Evolutionary conservation across 306 rosid genomes (phyloP).

Genomic region (Fagus sylvatica): DNA sequence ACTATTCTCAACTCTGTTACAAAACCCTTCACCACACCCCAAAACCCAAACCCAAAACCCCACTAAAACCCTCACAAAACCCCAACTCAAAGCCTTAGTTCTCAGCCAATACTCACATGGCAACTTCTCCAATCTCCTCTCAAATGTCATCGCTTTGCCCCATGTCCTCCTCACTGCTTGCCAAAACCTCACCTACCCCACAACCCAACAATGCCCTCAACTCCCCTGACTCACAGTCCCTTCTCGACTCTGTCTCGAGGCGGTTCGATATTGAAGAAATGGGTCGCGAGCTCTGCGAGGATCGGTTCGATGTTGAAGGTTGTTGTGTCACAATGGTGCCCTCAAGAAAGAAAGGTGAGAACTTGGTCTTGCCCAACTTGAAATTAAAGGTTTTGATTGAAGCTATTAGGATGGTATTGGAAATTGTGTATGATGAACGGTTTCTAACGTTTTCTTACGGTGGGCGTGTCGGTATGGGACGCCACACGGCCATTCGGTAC

Average conservation of each 20-base stretch:
- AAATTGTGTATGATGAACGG: constrained; percentile 55
- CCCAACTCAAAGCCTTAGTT: constrained; percentile 66
- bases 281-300: constrained; percentile 47
- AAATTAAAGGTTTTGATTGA: constrained; percentile 81
- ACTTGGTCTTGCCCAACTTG: constrained; percentile 69
- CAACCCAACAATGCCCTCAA: neutral
- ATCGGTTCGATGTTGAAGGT: constrained; percentile 55
- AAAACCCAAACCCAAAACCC: neutral
- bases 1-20: constrained; percentile 26
- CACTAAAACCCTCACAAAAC: constrained; percentile 38
- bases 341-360: constrained; percentile 27
- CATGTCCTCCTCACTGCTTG: constrained; percentile 70
- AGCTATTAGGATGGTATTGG: constrained; percentile 59
- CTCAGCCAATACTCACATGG: constrained; percentile 52
- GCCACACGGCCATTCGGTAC: constrained; percentile 69
- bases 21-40: constrained; percentile 2
- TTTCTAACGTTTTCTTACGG: constrained; percentile 60
- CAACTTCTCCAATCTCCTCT: constrained; percentile 57
- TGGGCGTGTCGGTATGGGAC: constrained; percentile 64
- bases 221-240: constrained; percentile 10
- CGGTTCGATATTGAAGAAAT: constrained; percentile 46
- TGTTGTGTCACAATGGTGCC: constrained; percentile 45
- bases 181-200: constrained; percentile 46
- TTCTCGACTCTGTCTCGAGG: constrained; percentile 25
- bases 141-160: constrained; percentile 72